phyloP scores from a whole-genome alignment of 805 yeast genomes.

The Lipomyces oligophaga region DNA sequence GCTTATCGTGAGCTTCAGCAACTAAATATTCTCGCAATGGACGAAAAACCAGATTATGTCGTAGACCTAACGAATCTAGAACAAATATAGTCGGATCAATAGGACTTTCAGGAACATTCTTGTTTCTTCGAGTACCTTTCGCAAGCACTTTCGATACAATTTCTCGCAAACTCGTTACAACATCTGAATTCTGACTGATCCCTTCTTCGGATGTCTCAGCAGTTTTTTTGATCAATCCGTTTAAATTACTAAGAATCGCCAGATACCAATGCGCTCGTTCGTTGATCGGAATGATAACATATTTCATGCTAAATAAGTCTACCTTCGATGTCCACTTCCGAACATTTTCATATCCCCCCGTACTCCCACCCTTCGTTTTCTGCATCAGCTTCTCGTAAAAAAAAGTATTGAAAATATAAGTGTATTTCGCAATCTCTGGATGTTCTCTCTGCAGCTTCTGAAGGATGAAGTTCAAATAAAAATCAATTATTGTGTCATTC shows the following conservation, averaged over 20 bases:
- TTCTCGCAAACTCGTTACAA: no score
- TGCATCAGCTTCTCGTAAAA: conserved; percentile 61
- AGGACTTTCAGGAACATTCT: neutral
- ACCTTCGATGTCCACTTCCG: conserved; percentile 74
- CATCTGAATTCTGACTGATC: no score
- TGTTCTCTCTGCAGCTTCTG: conserved; percentile 35
- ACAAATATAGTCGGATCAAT: conserved; percentile 47
- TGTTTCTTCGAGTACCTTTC: neutral
- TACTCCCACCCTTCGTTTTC: conserved; percentile 27
- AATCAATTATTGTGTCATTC: conserved; percentile 84
- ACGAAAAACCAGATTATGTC: conserved; percentile 48
- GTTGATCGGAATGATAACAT: conserved; percentile 75
- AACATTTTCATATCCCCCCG: conserved; percentile 59
- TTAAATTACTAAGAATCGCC: conserved; percentile 58
- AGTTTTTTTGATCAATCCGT: conserved; percentile 19
- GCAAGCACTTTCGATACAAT: no score
- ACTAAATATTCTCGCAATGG: conserved; percentile 59
- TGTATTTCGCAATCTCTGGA: conserved; percentile 40
- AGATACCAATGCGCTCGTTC: conserved; percentile 84
- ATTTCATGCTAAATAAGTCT: conserved; percentile 56
- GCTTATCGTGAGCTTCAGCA: conserved; percentile 66
- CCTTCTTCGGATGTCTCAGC: neutral
- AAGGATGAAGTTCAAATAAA: conserved; percentile 50
- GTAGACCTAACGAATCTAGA: conserved; percentile 66
- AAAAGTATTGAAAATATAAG: conserved; percentile 71